Base-by-base conservation (phyloP, 2,329 filamentous ascomycete genomes). In the Fusarium mundagurra region DNA sequence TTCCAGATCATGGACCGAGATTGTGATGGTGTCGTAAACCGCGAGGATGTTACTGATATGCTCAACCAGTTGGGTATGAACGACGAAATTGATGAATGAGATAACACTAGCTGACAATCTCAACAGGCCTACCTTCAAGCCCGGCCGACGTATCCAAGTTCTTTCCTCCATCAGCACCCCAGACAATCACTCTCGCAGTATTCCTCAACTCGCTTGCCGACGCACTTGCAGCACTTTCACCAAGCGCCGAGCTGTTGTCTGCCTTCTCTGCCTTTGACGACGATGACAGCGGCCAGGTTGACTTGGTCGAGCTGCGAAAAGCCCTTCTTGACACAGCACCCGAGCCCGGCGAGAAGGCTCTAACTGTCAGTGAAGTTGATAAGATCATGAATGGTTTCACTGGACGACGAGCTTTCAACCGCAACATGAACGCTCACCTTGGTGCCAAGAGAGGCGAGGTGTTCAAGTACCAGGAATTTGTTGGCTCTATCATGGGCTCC, bases 261-360 rank as follows among this genome's bases (percentile, higher is more conserved):
- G 96, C 96, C 0, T 96, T 99, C 76, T 94, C 94, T 5, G 96
- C 96, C 0, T 98, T 98, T 80, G 96, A 99, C 80, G 94, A 97
- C 71, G 95, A 97, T 72, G 96, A 99, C 81, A 96, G 93, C 78
- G 96, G 96, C 7, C 95, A 98, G 82, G 91, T 98, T 44, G 95
- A 98, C 80, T 85, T 97, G 27, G 88, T 85, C 1, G 94, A 98
- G 82, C 84, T 99, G 71, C 91, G 93, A 51, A 94, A 96, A 76
- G 94, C 96, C 1, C 82, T 99, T 50, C 83, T 98, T 45, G 90
- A 95, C 74, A 98, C 95, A 2, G 91, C 91, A 1, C 94, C 94
- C 0, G 94, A 97, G 75, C 87, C 89, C 0, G 94, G 93, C 24
- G 88, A 90, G 81, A 86, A 85, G 44, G 83, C 88, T 1, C 83